Percentiles rank a stretch among this genome's conserved stretches.
phyloP scores from a whole-genome alignment of 1,284 basidiomycete species.

The Irpex rosettiformis region DNA sequence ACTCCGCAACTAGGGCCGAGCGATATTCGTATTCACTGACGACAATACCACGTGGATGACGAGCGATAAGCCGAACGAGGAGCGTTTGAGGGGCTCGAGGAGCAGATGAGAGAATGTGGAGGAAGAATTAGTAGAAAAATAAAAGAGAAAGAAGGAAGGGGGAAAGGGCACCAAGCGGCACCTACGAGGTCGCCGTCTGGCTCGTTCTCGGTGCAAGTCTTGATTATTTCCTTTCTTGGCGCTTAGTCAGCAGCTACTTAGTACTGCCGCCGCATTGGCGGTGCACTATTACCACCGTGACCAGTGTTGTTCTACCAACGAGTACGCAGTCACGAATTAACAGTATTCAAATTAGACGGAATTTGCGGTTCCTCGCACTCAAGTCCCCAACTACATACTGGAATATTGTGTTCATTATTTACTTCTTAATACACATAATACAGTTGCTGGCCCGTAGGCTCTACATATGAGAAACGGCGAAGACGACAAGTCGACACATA shows the following conservation, averaged over 20 bases:
- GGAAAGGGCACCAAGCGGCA: neutral
- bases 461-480: neutral
- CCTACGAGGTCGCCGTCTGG: neutral
- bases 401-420: neutral
- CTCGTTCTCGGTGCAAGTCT: neutral
- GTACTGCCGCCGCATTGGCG: no score
- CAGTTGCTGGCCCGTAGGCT: neutral
- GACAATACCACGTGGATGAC: constrained; percentile 16
- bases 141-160: neutral
- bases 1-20: constrained; percentile 8
- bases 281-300: neutral
- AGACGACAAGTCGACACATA: neutral
- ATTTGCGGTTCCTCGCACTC: no score
- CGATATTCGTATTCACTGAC: constrained; percentile 13
- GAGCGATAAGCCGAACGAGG: neutral
- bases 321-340: no score
- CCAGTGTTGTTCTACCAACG: neutral
- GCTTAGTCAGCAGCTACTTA: constrained; percentile 6
- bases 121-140: neutral
- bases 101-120: constrained; percentile 1
- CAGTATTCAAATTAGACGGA: no score
- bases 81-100: neutral
- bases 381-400: no score
- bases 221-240: neutral
- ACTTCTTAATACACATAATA: neutral